Percentiles rank a stretch among this genome's conserved stretches.
Conservation (phyloP, 305 asterid genomes). For the Fraxinus xanthoxyloides region DNA sequence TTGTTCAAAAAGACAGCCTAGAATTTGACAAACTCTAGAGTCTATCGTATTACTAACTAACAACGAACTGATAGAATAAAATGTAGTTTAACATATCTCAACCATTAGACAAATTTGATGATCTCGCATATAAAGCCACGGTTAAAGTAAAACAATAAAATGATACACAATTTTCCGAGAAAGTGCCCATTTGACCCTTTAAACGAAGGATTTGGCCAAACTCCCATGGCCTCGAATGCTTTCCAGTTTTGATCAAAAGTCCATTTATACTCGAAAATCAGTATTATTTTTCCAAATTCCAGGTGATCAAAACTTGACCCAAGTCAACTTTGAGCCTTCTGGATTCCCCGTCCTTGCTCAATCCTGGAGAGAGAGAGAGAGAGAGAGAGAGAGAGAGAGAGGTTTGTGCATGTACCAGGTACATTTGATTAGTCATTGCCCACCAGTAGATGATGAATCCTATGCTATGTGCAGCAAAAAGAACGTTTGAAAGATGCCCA, state of each 20-base stretch:
- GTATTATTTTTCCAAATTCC: neutral
- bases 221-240: neutral
- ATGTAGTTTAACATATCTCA: neutral
- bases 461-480: slow-evolving; percentile 36
- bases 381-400: neutral
- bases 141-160: neutral
- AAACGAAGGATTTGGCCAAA: neutral
- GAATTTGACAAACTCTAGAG: neutral
- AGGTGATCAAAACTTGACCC: neutral
- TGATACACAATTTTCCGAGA: neutral
- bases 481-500: slow-evolving; percentile 38
- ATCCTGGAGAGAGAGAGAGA: neutral
- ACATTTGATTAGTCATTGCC: slow-evolving; percentile 36
- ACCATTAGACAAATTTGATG: neutral
- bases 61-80: neutral
- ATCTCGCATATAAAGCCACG: neutral
- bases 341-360: neutral
- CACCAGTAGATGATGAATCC: slow-evolving; percentile 42
- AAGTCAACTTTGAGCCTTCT: neutral
- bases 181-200: neutral
- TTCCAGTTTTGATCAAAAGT: neutral
- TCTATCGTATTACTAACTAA: neutral
- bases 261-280: neutral
- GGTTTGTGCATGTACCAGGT: slow-evolving; percentile 19
- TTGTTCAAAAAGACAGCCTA: neutral